Evolutionary conservation across 768 basidiomycete genomes (phyloP).

Genomic region (Leccinum longicurvipes): DNA sequence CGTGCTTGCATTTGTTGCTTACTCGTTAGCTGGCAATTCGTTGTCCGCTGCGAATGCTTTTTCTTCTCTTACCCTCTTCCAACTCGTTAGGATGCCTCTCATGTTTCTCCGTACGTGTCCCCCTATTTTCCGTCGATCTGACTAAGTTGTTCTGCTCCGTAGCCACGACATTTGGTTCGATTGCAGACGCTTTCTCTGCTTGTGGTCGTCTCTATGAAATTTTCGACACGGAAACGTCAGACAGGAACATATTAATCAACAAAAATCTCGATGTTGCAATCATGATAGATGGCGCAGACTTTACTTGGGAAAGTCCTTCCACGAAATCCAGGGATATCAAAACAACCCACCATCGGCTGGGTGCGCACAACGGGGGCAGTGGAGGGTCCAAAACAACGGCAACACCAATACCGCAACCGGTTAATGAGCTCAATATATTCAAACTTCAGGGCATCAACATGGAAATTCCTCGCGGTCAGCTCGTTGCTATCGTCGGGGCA

Average conservation of each 20-base stretch:
- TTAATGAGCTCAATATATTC: conserved; percentile 48
- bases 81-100: conserved; percentile 72
- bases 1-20: conserved; percentile 75
- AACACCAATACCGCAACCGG: conserved; percentile 29
- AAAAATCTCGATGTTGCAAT: conserved; percentile 56
- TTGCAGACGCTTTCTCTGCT: conserved; percentile 83
- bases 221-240: conserved; percentile 78
- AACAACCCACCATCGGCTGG: conserved; percentile 2
- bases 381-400: conserved; percentile 14
- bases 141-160: conserved; percentile 1
- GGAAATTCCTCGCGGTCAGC: conserved; percentile 69
- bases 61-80: conserved; percentile 89
- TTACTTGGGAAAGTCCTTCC: conserved; percentile 84
- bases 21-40: conserved; percentile 66
- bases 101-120: conserved; percentile 56
- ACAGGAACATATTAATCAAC: conserved; percentile 57
- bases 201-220: conserved; percentile 69
- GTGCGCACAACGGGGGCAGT: conserved; percentile 8
- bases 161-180: conserved; percentile 70
- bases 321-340: conserved; percentile 40
- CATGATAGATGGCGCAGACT: conserved; percentile 63
- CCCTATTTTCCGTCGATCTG: background rate
- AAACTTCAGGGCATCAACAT: conserved; percentile 63
- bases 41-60: conserved; percentile 75
- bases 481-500: too few species aligned